Conservation (phyloP, 2,329 filamentous ascomycete species). For the Dactylellina sp. region DNA sequence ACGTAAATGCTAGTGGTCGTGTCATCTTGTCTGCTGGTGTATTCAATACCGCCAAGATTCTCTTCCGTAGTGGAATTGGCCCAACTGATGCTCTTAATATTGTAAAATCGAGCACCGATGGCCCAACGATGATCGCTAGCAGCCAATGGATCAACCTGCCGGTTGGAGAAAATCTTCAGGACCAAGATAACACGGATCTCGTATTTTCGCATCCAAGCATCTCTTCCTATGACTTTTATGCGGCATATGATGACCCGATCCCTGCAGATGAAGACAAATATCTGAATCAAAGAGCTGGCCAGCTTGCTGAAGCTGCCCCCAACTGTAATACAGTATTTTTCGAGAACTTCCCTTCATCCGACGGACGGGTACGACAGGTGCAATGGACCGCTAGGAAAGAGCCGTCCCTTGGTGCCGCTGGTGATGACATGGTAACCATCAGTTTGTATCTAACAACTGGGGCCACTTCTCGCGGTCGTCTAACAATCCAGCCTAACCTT, state of each 20-base stretch:
- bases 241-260: slow-evolving; percentile 69
- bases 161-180: slow-evolving; percentile 72
- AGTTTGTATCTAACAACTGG: slow-evolving; percentile 69
- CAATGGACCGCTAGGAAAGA: slow-evolving; percentile 77
- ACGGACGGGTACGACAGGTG: slow-evolving; percentile 73
- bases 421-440: slow-evolving; percentile 65
- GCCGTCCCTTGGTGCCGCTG: slow-evolving; percentile 66
- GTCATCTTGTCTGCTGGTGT: slow-evolving; percentile 77
- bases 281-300: slow-evolving; percentile 67
- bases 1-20: slow-evolving; percentile 72
- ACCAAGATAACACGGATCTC: slow-evolving; percentile 72
- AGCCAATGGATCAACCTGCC: slow-evolving; percentile 71
- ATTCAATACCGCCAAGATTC: slow-evolving; percentile 76
- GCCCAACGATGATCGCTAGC: slow-evolving; percentile 68
- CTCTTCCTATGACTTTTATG: slow-evolving; percentile 75
- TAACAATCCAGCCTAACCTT: slow-evolving; percentile 63
- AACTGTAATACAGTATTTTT: slow-evolving; percentile 60
- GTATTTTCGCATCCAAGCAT: slow-evolving; percentile 69
- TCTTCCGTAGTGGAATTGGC: slow-evolving; percentile 77
- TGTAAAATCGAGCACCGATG: slow-evolving; percentile 68
- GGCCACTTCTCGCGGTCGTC: slow-evolving; percentile 67
- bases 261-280: slow-evolving; percentile 66
- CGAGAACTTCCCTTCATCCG: slow-evolving; percentile 64
- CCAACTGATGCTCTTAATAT: slow-evolving; percentile 68
- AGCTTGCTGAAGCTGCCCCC: slow-evolving; percentile 68